Evolutionary conservation across 192 early-diverging fungal species (phyloP), one percentile per base, ranked within the genome.

Genomic region (Coemansia umbellata): DNA sequence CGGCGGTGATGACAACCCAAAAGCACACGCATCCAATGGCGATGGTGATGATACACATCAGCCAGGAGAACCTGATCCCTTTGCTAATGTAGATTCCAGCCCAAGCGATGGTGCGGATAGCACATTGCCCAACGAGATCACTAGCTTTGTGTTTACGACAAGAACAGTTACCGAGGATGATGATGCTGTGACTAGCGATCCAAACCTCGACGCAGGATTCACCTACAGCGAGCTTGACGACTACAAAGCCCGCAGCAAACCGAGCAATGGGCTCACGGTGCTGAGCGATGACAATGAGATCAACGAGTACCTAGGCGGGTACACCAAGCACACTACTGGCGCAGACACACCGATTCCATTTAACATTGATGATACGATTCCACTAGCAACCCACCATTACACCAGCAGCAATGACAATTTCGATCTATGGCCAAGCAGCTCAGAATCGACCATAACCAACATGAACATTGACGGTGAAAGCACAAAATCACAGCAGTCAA

Each of bases 381-480:
- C 64, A 3, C 56, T 60, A 30, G 41, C 48, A n/a, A 56, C 55
- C n/a, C 63, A 55, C 30, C 58, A 45, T 22, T 50, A 50, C 31
- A 19, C 39, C 7, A 47, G 35, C 30, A 53, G 31, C 41, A 62
- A 50, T 22, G 24, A 45, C 43, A 61, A 57, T 39, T 41, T 69
- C 28, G 73, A 76, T 36, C 35, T 69, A 39, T 76, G 73, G 66
- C 73, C 66, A 7, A 37, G 47, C 35, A 69, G 62, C 45, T 68
- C 61, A 21, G 56, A 31, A 15, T 56, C 61, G 18, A 47, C 56
- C 17, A 35, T 50, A 33, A 32, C 39, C 23, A 22, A 53, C 37
- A 37, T 57, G 30, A 41, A 55, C 53, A 27, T 59, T 1, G 26
- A 22, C 11, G 31, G 31, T n/a, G 68, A 40, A 22, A 52, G 47